Evolutionary conservation across 2,329 filamentous ascomycete genomes (phyloP), one percentile per base, ranked within the genome.

Genomic region (Chaetomium sp.): DNA sequence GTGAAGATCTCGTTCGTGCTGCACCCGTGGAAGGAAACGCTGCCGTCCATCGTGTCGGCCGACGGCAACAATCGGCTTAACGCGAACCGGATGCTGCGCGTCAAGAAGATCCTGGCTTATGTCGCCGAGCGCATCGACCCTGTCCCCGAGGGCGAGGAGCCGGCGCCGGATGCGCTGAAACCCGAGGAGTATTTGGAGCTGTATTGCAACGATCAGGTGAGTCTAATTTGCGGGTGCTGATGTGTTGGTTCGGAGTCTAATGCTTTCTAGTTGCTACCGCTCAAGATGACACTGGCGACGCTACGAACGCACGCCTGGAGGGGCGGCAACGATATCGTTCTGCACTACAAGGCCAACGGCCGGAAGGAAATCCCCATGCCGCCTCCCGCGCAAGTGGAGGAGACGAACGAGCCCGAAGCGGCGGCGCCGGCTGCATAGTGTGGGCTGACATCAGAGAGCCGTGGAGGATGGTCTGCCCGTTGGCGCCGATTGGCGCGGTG

Each of bases 1-100:
- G 87, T 94, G 70, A 99, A 99, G 82, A 89, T 98, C n/a, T 93
- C 92, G 3, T 99, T 99, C 73, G 85, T 97, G 19, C 82, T 99
- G 27, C 87, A 95, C 70, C 93, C 95, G 0, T 93, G 86, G 79
- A 84, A 91, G 71, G 89, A 92, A 69, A 79, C 84, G 29, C 80
- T 98, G 60, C 92, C 93, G 0, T 85, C 84, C 62, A 90, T 97
- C 57, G 86, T 90, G 35, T 85, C 87, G 27, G 78, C 87, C 4
- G 93, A 96, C 73, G 90, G 89, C 60, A 96, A 94, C 76, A 94
- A 93, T 70, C 89, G 95, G 27, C 83, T 99, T 59, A 99, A 98
- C 75, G 95, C 95, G 12, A 99, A 98, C 74, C 87, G 94, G 62
- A 98, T 99, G 95, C 83, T 99, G 58, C 87, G 95, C 55, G 92